Conservation (phyloP, 768 basidiomycete genomes). For the Galerina marginata region DNA sequence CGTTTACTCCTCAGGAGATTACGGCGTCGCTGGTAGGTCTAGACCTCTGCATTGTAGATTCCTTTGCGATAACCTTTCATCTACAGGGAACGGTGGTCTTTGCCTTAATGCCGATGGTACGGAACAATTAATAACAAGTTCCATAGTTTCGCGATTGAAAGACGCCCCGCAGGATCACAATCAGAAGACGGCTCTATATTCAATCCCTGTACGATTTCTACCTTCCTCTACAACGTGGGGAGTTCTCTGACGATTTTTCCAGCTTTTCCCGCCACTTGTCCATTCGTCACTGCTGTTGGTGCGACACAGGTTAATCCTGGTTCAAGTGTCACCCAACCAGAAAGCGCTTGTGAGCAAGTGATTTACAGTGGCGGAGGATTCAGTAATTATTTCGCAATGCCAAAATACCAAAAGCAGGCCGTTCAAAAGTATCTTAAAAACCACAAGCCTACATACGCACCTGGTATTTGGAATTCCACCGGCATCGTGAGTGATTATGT, state of each 20-base stretch:
- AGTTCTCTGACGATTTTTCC: not conserved
- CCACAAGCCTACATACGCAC: constrained; percentile 28
- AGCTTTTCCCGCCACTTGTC: constrained; percentile 47
- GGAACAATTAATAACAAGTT: not conserved
- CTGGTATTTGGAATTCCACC: constrained; percentile 37
- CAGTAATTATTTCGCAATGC: constrained; percentile 46
- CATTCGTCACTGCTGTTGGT: constrained; percentile 51
- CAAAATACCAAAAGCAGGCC: constrained; percentile 43
- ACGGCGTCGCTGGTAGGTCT: constrained; percentile 50
- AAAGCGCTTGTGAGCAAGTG: constrained; percentile 42
- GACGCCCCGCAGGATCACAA: constrained; percentile 24
- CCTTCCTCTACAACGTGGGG: not conserved
- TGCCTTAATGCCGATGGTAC: constrained; percentile 50
- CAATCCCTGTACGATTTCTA: constrained; percentile 28
- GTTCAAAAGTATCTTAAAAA: constrained; percentile 40
- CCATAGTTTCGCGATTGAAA: not conserved
- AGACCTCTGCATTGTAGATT: not conserved
- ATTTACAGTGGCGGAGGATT: constrained; percentile 45
- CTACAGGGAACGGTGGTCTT: constrained; percentile 30
- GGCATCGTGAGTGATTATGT: constrained; percentile 29
- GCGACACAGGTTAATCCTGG: constrained; percentile 47
- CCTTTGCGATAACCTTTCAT: not conserved
- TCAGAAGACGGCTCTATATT: constrained; percentile 43
- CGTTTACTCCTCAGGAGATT: constrained; percentile 62
- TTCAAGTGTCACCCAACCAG: constrained; percentile 33